A percentile compares a stretch with the other conserved stretches of the same genome.
phyloP scores from a whole-genome alignment of 352 stramenopile species.

The Phytophthora tentaculata region DNA sequence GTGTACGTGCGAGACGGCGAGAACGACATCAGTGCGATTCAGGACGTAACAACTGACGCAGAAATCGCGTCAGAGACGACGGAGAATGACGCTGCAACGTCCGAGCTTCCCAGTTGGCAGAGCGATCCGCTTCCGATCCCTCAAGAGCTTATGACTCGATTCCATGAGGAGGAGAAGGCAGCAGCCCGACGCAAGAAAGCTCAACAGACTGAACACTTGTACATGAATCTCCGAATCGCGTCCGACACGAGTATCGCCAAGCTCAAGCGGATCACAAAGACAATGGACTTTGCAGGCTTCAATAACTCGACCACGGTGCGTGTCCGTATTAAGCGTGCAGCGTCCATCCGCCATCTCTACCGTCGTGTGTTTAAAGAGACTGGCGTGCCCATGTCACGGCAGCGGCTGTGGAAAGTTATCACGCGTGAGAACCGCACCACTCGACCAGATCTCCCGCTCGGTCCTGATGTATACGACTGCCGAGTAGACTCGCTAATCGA shows the following conservation, averaged over 20 bases:
- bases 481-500: constrained; percentile 74
- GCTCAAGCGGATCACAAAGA: constrained; percentile 81
- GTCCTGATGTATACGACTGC: constrained; percentile 44
- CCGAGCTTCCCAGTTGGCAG: constrained; percentile 28
- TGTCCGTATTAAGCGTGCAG: constrained; percentile 71
- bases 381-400: constrained; percentile 64
- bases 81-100: not conserved
- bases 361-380: constrained; percentile 63
- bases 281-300: constrained; percentile 79
- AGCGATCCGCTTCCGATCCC: constrained; percentile 61
- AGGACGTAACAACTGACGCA: constrained; percentile 17
- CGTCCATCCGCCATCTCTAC: constrained; percentile 73
- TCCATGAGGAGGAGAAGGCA: constrained; percentile 82
- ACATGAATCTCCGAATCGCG: constrained; percentile 80
- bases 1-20: constrained; percentile 84
- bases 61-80: constrained; percentile 11
- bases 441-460: constrained; percentile 69
- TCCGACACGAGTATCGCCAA: constrained; percentile 71
- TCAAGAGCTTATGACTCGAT: constrained; percentile 59
- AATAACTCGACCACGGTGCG: constrained; percentile 61
- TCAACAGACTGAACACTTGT: constrained; percentile 85
- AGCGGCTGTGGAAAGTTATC: constrained; percentile 88
- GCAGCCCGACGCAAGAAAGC: constrained; percentile 73
- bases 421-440: constrained; percentile 85
- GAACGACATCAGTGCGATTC: constrained; percentile 72